Conservation (phyloP, 148 eudicot genomes). For the Chenopodium formosanum region DNA sequence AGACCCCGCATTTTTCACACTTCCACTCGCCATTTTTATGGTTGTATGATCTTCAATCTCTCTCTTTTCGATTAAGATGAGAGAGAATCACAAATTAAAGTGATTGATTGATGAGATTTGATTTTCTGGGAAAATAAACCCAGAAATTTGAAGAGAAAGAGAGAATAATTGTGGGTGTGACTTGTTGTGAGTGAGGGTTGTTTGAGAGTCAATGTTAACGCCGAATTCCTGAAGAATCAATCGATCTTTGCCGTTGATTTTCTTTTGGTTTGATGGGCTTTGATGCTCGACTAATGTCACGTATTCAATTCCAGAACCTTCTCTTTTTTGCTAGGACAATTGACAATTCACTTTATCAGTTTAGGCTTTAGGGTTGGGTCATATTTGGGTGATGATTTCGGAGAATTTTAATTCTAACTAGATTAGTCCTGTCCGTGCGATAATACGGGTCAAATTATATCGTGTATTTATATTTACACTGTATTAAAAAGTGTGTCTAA, state of each 20-base stretch:
- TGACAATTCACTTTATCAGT: no score
- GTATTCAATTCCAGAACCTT: neutral
- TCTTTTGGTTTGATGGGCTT: neutral
- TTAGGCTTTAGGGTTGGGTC: no score
- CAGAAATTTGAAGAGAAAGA: neutral
- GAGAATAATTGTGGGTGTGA: neutral
- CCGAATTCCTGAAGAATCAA: neutral
- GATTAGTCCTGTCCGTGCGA: no score
- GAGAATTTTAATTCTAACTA: no score
- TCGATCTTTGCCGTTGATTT: conserved; percentile 12
- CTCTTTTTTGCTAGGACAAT: neutral
- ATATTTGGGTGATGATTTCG: no score
- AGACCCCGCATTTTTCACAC: conserved; percentile 69
- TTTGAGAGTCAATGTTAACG: neutral
- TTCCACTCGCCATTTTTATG: conserved; percentile 35
- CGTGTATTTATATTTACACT: no score
- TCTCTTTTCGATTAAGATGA: neutral
- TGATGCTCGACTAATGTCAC: neutral
- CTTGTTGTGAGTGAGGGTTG: neutral
- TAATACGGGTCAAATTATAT: no score
- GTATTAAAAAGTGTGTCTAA: no score
- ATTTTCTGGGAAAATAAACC: neutral
- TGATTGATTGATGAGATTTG: no score
- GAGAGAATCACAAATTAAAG: neutral
- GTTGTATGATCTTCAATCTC: neutral